These are phyloP conservation scores for Trichosporon sp. DNA, from an alignment of 1,284 basidiomycete species.

Conservation along the genomic window DNA sequence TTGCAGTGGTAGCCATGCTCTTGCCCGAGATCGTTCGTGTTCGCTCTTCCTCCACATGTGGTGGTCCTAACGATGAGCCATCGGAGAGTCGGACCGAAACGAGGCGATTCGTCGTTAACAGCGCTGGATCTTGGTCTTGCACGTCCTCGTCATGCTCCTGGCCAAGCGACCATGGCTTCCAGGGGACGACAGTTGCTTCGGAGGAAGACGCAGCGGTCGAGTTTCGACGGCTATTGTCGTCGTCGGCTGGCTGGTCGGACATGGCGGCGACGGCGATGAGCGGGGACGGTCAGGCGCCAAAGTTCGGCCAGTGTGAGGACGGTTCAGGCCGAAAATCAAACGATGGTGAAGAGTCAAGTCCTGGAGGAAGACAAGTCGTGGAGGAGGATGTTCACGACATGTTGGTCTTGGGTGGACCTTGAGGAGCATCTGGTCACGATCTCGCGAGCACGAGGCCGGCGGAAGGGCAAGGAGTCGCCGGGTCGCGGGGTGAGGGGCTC, in stretches of 20 bases:
- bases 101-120: background rate
- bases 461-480: background rate
- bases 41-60: background rate
- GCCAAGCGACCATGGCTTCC: background rate
- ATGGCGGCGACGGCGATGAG: conserved; percentile 8
- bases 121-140: background rate
- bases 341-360: background rate
- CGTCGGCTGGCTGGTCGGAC: conserved; percentile 2
- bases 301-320: background rate
- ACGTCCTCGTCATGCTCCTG: background rate
- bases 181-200: conserved; percentile 6
- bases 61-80: conserved; percentile 2
- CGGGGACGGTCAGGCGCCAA: background rate
- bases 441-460: conserved; percentile 7
- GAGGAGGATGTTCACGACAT: background rate
- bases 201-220: background rate
- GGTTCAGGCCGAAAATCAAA: background rate
- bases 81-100: conserved; percentile 1
- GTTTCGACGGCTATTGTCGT: background rate
- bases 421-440: background rate
- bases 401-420: background rate
- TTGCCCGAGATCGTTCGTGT: conserved; percentile 10
- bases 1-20: conserved; percentile 12
- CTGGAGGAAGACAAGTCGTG: background rate
- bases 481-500: conserved; percentile 7